Evolutionary conservation across 441 rosid species (phyloP).

Genomic region (Pelargonium myrrhifolium): DNA sequence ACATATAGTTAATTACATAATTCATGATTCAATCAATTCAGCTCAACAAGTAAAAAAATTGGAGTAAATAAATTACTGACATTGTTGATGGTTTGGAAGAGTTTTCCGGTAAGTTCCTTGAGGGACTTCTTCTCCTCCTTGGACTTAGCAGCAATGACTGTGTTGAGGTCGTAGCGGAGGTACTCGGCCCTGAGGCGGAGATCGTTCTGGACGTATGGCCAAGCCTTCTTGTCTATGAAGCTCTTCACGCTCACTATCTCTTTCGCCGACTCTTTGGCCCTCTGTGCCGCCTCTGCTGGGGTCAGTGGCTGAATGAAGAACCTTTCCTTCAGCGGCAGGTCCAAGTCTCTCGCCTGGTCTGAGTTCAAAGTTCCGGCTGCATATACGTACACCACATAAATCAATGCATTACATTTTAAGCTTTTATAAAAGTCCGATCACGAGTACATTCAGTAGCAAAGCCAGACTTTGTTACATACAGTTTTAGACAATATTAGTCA

Average conservation of each 20-base stretch:
- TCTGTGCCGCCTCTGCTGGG: constrained; percentile 60
- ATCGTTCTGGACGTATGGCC: constrained; percentile 85
- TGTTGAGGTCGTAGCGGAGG: constrained; percentile 88
- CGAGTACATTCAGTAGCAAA: too few species aligned
- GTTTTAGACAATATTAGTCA: too few species aligned
- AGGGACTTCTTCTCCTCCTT: constrained; percentile 68
- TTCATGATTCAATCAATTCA: not conserved
- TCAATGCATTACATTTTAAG: too few species aligned
- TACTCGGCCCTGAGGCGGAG: constrained; percentile 67
- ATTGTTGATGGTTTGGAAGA: constrained; percentile 56
- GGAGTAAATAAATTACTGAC: constrained; percentile 29
- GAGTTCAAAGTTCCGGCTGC: constrained; percentile 89
- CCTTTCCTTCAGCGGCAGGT: constrained; percentile 47
- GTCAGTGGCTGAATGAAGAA: constrained; percentile 65
- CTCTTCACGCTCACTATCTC: constrained; percentile 68
- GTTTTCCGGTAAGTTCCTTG: constrained; percentile 68
- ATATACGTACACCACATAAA: too few species aligned
- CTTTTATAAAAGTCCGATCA: too few species aligned
- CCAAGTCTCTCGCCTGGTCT: constrained; percentile 74
- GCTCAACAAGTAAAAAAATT: not conserved
- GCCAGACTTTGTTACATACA: too few species aligned
- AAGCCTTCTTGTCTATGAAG: constrained; percentile 78
- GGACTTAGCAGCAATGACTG: constrained; percentile 62
- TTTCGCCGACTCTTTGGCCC: constrained; percentile 90
- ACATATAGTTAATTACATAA: not conserved